Base-by-base conservation (phyloP, 2,329 filamentous ascomycete species). In the Colletotrichum cordylinicola region DNA sequence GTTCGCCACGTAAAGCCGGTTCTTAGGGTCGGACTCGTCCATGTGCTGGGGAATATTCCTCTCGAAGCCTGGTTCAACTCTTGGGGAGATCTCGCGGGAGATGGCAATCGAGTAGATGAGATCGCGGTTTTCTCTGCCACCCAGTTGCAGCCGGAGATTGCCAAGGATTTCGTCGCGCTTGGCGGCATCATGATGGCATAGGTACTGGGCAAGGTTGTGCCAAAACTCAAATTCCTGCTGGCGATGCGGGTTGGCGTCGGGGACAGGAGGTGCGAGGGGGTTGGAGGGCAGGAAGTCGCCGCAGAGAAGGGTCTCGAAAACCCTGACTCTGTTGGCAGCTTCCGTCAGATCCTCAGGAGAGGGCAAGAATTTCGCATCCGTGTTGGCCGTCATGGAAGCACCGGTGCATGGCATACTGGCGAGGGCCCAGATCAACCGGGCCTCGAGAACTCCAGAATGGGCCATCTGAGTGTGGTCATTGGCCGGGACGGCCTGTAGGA, bases 71-170 rank as follows among this genome's bases (percentile, higher is more conserved):
- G 91, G 87, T 16, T 90, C 90, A 80, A 90, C 92, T 61, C 92
- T 91, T 37, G 92, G 92, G 61, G 94, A 93, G 66, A 96, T 88
- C 77, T 96, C 92, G 31, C 95, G 92, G 18, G 94, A 92, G 71
- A 98, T 91, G 10, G 94, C 95, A 78, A 98, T 93, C 0, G 95
- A 97, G 85, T 98, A 98, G 72, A 98, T 91, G 21, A 98, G 93
- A 82, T 98, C 96, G 69, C 96, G 92, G 80, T 96, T 97, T 85
- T 98, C 96, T 29, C 93, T 91, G 64, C 94, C 94, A 79, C 95
- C 94, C 15, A 98, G 89, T 27, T 96, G 88, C 72, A 90, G 90
- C 37, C 95, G 92, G 83, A 95, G 91, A 67, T 89, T 89, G 6
- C 84, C 84, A 35, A 98, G 86, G 2, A 91, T 90, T 31, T 92